These are phyloP conservation scores for Phytophthora sp. DNA, from an alignment of 352 stramenopile genomes.

Conservation along the genomic window DNA sequence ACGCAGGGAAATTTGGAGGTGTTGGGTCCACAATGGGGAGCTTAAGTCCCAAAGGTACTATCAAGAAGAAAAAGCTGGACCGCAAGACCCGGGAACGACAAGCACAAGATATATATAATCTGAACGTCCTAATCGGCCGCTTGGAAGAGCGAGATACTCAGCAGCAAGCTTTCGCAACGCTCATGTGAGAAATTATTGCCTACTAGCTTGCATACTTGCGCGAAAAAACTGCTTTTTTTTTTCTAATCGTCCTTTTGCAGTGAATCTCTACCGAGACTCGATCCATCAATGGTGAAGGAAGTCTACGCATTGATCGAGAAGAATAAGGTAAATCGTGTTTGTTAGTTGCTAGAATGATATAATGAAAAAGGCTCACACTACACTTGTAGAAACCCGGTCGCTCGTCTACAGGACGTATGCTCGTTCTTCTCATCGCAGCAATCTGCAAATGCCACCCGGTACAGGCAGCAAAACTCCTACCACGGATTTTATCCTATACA, in stretches of 20 bases:
- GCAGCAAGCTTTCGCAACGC: conserved; percentile 55
- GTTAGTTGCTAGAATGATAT: not conserved
- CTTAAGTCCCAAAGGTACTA: conserved; percentile 38
- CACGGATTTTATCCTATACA: conserved; percentile 51
- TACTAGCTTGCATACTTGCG: not conserved
- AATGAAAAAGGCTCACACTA: conserved; percentile 3
- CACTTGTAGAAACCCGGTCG: conserved; percentile 43
- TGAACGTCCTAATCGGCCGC: conserved; percentile 57
- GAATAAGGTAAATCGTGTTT: conserved; percentile 50
- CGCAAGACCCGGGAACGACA: conserved; percentile 52
- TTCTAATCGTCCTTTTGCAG: conserved; percentile 27
- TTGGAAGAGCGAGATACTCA: conserved; percentile 76
- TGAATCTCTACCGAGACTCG: conserved; percentile 44
- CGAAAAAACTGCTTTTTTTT: not conserved
- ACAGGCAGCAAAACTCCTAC: conserved; percentile 41
- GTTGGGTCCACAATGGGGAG: not conserved
- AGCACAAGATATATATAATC: conserved; percentile 39
- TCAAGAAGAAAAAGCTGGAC: conserved; percentile 54
- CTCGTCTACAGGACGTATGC: conserved; percentile 62
- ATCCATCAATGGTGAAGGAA: conserved; percentile 44
- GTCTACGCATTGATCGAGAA: conserved; percentile 58
- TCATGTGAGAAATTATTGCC: conserved; percentile 49
- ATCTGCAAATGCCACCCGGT: conserved; percentile 58
- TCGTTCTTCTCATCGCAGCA: conserved; percentile 61
- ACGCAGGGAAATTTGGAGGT: conserved; percentile 9